phyloP scores from a whole-genome alignment of 352 stramenopile species.

The Phytophthora sp. region DNA sequence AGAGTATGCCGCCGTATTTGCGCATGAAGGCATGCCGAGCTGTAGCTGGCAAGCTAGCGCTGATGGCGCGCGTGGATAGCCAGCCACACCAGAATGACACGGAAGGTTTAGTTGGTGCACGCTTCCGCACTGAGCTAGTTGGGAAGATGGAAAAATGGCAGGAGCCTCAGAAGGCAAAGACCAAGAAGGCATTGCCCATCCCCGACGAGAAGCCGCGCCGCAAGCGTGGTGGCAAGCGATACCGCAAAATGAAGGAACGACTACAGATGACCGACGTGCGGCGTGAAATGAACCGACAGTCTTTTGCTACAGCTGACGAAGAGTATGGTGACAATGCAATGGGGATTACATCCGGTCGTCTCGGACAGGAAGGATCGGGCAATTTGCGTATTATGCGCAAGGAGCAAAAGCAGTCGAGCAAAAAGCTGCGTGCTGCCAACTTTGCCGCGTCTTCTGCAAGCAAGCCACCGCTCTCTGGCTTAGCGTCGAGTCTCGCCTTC shows the following conservation, averaged over 20 bases:
- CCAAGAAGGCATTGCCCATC: constrained; percentile 96
- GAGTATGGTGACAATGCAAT: constrained; percentile 99
- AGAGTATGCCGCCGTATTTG: constrained; percentile 90
- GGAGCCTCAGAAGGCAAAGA: constrained; percentile 96
- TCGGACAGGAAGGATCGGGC: constrained; percentile 90
- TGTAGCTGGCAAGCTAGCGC: constrained; percentile 88
- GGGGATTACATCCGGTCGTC: constrained; percentile 94
- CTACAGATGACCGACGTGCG: constrained; percentile 98
- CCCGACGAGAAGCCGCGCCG: constrained; percentile 95
- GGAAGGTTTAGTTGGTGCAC: constrained; percentile 70
- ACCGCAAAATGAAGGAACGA: constrained; percentile 97
- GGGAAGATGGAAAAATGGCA: constrained; percentile 98
- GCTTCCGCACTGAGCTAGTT: constrained; percentile 92
- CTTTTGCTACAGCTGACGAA: constrained; percentile 92
- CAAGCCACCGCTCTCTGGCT: constrained; percentile 78
- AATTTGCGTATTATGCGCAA: constrained; percentile 90
- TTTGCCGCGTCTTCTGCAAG: constrained; percentile 55
- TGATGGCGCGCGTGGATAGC: constrained; percentile 95
- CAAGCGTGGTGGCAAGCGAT: constrained; percentile 93
- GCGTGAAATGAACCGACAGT: constrained; percentile 96
- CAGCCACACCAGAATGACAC: constrained; percentile 78
- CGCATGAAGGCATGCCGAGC: constrained; percentile 95
- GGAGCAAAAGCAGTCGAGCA: constrained; percentile 91
- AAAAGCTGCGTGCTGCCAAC: constrained; percentile 94
- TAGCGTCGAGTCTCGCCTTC: constrained; percentile 97